Conservation (phyloP, 2,329 filamentous ascomycete species). For the Pestalotiopsis sp. region DNA sequence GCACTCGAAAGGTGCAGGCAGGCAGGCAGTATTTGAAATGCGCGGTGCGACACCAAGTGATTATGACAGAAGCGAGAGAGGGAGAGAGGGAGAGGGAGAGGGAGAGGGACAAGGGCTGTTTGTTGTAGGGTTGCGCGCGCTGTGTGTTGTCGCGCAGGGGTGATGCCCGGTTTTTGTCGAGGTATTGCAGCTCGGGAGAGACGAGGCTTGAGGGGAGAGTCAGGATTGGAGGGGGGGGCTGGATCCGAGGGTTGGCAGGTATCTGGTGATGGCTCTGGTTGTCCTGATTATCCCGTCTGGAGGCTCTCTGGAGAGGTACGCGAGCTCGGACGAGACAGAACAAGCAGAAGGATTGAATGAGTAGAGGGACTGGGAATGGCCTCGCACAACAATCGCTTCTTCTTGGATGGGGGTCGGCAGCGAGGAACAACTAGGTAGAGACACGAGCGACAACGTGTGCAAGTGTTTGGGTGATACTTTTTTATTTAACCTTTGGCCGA, state of each 20-base stretch:
- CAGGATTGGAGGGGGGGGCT: not conserved
- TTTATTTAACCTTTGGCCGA: not conserved
- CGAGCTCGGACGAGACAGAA: too few species aligned
- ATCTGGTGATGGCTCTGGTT: not conserved
- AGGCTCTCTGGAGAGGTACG: too few species aligned
- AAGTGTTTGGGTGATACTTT: not conserved
- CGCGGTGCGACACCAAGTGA: too few species aligned
- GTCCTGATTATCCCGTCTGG: not conserved
- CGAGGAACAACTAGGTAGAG: too few species aligned
- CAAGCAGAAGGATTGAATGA: too few species aligned
- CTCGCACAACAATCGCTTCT: too few species aligned
- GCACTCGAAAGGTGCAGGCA: too few species aligned
- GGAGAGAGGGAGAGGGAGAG: not conserved
- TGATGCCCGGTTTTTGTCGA: conserved; percentile 14
- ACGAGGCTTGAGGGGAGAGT: not conserved
- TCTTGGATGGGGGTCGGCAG: too few species aligned
- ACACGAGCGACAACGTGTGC: not conserved
- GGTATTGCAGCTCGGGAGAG: not conserved
- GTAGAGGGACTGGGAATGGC: too few species aligned
- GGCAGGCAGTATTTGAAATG: too few species aligned
- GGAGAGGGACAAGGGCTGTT: not conserved
- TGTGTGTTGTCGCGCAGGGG: conserved; percentile 5
- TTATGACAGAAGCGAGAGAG: too few species aligned
- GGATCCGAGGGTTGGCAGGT: not conserved
- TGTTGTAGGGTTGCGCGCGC: not conserved